These are phyloP conservation scores for Penicillium alfredii DNA, from an alignment of 495 filamentous ascomycete species.

Conservation along the genomic window DNA sequence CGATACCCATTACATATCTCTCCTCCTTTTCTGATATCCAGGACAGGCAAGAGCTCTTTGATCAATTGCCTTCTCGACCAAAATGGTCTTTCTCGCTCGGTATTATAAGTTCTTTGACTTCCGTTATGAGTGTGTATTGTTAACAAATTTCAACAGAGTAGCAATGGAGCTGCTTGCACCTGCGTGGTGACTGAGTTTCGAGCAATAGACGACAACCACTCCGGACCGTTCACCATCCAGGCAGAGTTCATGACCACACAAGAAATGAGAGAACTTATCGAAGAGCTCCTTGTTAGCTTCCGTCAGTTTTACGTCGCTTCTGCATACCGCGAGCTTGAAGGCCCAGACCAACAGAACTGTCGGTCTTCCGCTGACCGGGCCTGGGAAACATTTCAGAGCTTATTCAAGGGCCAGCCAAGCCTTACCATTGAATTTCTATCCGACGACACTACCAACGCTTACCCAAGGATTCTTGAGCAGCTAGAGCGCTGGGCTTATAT, in stretches of 20 bases:
- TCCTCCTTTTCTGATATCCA: conserved; percentile 1
- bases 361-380: conserved; percentile 7
- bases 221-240: conserved; percentile 21
- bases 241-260: conserved; percentile 21
- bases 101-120: conserved; percentile 9
- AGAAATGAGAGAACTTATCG: conserved; percentile 20
- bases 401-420: conserved; percentile 15
- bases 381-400: conserved; percentile 15
- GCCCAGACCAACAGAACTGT: conserved; percentile 10
- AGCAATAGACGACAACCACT: conserved; percentile 13
- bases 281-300: conserved; percentile 19
- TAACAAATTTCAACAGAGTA: conserved; percentile 14
- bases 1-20: neutral
- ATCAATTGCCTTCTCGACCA: conserved; percentile 30
- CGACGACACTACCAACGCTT: conserved; percentile 4
- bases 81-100: conserved; percentile 21
- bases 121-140: neutral
- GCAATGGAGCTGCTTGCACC: conserved; percentile 27
- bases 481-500: conserved; percentile 15
- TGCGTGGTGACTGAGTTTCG: conserved; percentile 31
- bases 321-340: conserved; percentile 8
- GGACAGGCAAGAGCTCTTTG: conserved; percentile 28
- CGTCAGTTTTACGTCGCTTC: conserved; percentile 14
- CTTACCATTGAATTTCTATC: conserved; percentile 19
- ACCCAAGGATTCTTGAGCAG: conserved; percentile 3